Base-by-base conservation (phyloP, 2,329 filamentous ascomycete species). In the Ploettnerulaceae sp. region DNA sequence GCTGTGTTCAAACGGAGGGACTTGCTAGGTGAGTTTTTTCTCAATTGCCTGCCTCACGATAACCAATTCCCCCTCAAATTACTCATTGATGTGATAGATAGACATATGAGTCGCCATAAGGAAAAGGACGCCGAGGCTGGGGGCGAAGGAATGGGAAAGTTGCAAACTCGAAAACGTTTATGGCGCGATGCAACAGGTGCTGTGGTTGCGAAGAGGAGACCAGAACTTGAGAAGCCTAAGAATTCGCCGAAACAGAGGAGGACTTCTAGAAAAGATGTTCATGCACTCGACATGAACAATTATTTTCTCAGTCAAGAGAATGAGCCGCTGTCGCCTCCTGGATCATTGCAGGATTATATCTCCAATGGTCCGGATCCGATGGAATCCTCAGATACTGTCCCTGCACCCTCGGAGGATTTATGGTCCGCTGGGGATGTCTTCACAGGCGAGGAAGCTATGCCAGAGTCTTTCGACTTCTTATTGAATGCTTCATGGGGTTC, bases 61-160 rank as follows among this genome's bases (percentile, higher is more conserved):
- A n/a, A n/a, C n/a, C n/a, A n/a, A n/a, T n/a, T n/a, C n/a, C n/a
- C n/a, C n/a, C n/a, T n/a, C n/a, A n/a, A n/a, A n/a, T n/a, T n/a
- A n/a, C n/a, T n/a, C n/a, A n/a, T n/a, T n/a, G n/a, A n/a, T n/a
- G n/a, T n/a, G 77, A 77, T 56, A 47, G 73, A 77, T 76, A 66
- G 79, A 54, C 79, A 84, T 60, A 74, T 81, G 67, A 65, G 64
- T 43, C 65, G 70, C n/a, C 70, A 73, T 57, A 68, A 67, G 7
- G 72, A 77, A 48, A 77, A 73, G 50, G 76, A 79, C 57, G 66
- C 71, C 25, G 74, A 77, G 65, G 75, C 75, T 51, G 73, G 75
- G 31, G 73, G 72, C 12, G 68, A 71, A 53, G 74, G 74, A 11
- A 65, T 63, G 33, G 73, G 73, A 22, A 61, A 71, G 22, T 60